phyloP scores from a whole-genome alignment of 2,329 filamentous ascomycete genomes.

The Orbilia quercus region DNA sequence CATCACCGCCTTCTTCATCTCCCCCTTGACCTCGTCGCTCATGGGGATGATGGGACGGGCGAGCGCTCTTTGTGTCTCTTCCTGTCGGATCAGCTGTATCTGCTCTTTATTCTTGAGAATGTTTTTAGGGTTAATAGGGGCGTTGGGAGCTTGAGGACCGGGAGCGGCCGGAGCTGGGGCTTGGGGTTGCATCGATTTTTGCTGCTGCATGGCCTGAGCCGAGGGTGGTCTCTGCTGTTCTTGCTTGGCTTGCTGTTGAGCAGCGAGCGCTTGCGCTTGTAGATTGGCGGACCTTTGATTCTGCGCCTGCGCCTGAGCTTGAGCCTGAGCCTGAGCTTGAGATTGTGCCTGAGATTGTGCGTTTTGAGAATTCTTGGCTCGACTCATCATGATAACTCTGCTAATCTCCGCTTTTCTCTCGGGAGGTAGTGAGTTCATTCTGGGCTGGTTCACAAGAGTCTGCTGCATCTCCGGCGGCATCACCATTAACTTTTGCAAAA shows the following conservation, averaged over 20 bases:
- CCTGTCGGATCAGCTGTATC: slow-evolving; percentile 43
- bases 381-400: slow-evolving; percentile 28
- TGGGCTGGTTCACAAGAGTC: slow-evolving; percentile 27
- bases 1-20: slow-evolving; percentile 36
- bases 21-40: slow-evolving; percentile 43
- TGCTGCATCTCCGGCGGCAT: slow-evolving; percentile 47
- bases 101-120: slow-evolving; percentile 50
- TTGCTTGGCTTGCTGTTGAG: slow-evolving; percentile 24
- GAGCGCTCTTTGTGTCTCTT: slow-evolving; percentile 36
- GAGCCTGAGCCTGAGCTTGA: slow-evolving; percentile 21
- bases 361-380: slow-evolving; percentile 30
- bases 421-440: slow-evolving; percentile 20
- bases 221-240: slow-evolving; percentile 25
- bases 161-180: slow-evolving; percentile 7
- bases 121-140: slow-evolving; percentile 35
- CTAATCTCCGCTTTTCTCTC: slow-evolving; percentile 39
- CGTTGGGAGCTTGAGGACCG: slow-evolving; percentile 12
- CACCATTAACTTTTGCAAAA: slow-evolving; percentile 38
- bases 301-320: slow-evolving; percentile 17
- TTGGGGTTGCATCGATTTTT: neutral
- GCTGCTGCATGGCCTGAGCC: slow-evolving; percentile 16
- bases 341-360: slow-evolving; percentile 26
- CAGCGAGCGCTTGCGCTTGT: slow-evolving; percentile 13
- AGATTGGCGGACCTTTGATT: slow-evolving; percentile 1
- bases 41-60: slow-evolving; percentile 44